Conservation (phyloP, 192 early-diverging fungal genomes). For the Martensiomyces pterosporus region DNA sequence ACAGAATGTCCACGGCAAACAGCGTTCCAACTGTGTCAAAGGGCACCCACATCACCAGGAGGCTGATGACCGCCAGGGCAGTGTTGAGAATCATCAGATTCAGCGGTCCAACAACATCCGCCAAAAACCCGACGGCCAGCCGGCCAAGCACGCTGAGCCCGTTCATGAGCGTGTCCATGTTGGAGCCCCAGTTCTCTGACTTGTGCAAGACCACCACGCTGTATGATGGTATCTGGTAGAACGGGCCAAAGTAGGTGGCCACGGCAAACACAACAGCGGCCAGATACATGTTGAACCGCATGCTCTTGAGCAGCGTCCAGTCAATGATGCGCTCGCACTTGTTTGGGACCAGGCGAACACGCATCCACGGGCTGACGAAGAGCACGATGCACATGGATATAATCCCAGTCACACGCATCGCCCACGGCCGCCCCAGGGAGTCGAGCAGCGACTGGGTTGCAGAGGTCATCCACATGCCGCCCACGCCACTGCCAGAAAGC, state of each 20-base stretch:
- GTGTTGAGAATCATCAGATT: conserved; percentile 38
- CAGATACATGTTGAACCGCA: conserved; percentile 41
- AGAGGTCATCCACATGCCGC: conserved; percentile 54
- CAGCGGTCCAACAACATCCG: conserved; percentile 35
- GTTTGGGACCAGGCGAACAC: conserved; percentile 36
- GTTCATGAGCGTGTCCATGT: conserved; percentile 51
- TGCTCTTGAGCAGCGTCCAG: conserved; percentile 34
- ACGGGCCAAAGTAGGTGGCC: conserved; percentile 50
- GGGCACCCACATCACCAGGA: conserved; percentile 46
- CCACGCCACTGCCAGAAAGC: conserved; percentile 50
- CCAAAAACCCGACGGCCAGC: conserved; percentile 32
- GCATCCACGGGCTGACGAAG: conserved; percentile 47
- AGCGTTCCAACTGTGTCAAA: conserved; percentile 30
- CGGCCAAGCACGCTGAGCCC: conserved; percentile 42
- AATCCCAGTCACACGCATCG: conserved; percentile 53
- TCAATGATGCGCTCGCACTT: conserved; percentile 35
- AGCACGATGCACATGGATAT: conserved; percentile 38
- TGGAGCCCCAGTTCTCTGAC: conserved; percentile 43
- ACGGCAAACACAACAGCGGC: conserved; percentile 31
- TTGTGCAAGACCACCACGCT: conserved; percentile 46
- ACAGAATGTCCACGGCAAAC: conserved; percentile 29
- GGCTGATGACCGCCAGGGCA: conserved; percentile 18
- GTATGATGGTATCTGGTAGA: conserved; percentile 46
- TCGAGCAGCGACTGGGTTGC: conserved; percentile 42
- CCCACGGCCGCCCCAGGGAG: conserved; percentile 50